phyloP scores from a whole-genome alignment of 2,329 filamentous ascomycete genomes.

The Cordyceps tenuipes region DNA sequence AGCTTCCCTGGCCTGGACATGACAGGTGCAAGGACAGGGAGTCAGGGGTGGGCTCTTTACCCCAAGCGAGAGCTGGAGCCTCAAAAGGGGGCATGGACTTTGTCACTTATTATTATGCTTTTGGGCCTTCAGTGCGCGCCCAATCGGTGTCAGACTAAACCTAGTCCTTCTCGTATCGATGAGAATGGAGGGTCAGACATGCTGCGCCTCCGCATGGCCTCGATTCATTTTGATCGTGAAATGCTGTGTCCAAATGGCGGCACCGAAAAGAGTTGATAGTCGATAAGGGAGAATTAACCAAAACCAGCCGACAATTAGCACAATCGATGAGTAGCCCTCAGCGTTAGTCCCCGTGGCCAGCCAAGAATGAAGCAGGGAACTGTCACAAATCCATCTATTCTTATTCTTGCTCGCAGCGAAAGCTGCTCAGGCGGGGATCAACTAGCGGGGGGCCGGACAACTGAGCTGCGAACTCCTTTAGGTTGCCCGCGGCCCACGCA shows the following conservation, averaged over 20 bases:
- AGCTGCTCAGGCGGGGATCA: not conserved
- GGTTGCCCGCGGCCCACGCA: not conserved
- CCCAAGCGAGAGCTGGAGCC: not conserved
- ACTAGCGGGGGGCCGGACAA: not conserved
- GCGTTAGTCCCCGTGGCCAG: not conserved
- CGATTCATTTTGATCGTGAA: not conserved
- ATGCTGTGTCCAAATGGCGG: not conserved
- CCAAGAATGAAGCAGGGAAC: not conserved
- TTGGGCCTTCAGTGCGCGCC: not conserved
- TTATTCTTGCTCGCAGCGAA: not conserved
- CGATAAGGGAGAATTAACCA: not conserved
- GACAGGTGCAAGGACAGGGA: not conserved
- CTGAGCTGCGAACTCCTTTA: constrained; percentile 1
- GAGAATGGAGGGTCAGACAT: constrained; percentile 1
- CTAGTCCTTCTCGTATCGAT: not conserved
- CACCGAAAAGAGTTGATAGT: not conserved
- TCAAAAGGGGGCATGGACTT: not conserved
- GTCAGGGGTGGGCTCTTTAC: not conserved
- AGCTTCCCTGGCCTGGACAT: not conserved
- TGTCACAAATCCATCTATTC: not conserved
- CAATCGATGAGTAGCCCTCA: not conserved
- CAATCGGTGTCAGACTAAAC: not conserved
- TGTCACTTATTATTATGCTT: not conserved
- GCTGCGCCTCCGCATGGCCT: constrained; percentile 2
- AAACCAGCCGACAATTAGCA: not conserved